Evolutionary conservation across 78 protist genomes (phyloP).

Genomic region (Chrysochromulina parva): DNA sequence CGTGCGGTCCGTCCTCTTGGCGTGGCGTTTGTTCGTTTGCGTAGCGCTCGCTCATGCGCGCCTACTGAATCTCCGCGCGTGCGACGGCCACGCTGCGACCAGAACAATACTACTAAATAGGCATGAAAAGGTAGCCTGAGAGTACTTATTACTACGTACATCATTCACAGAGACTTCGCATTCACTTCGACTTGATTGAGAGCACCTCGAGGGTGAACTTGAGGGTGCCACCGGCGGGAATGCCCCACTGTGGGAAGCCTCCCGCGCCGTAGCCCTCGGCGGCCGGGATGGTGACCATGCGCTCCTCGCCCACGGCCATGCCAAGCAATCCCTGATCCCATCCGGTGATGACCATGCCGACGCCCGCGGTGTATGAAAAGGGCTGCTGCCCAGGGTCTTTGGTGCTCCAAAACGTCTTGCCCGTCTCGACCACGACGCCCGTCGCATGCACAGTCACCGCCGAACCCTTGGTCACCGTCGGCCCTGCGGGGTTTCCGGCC

Average conservation of each 20-base stretch:
- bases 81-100: too few species aligned
- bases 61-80: too few species aligned
- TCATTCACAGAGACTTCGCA: too few species aligned
- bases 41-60: too few species aligned
- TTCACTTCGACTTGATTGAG: background rate
- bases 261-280: background rate
- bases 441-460: constrained; percentile 45
- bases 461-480: background rate
- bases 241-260: constrained; percentile 21
- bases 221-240: background rate
- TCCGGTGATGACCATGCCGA: background rate
- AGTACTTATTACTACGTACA: too few species aligned
- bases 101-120: too few species aligned
- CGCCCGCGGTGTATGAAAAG: background rate
- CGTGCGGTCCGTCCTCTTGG: too few species aligned
- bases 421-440: constrained; percentile 36
- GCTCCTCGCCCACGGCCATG: background rate
- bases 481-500: background rate
- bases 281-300: background rate
- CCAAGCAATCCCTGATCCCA: constrained; percentile 13
- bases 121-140: too few species aligned
- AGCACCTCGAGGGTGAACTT: background rate
- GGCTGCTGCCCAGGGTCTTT: background rate
- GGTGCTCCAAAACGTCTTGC: constrained; percentile 36
- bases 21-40: too few species aligned